Evolutionary conservation across 495 filamentous ascomycete species (phyloP).

Genomic region (Lichenothelia convexa): DNA sequence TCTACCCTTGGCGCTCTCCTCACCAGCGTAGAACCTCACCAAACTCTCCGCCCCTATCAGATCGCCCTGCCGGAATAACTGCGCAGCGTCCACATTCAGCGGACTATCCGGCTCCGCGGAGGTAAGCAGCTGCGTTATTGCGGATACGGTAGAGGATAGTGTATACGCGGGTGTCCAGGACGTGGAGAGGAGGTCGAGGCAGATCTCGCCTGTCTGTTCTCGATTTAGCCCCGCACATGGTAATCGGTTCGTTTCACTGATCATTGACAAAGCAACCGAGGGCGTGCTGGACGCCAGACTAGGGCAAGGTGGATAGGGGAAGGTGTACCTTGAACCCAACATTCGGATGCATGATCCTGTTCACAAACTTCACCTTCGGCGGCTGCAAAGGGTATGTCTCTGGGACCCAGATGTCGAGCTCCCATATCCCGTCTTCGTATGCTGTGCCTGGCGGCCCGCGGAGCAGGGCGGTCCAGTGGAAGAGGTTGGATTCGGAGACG

Average conservation of each 20-base stretch:
- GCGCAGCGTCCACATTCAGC: constrained; percentile 76
- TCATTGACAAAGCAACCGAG: neutral
- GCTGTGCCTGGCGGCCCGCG: constrained; percentile 45
- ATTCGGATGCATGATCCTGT: constrained; percentile 73
- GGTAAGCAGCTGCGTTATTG: constrained; percentile 57
- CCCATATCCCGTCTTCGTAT: constrained; percentile 69
- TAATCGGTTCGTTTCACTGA: too few species aligned
- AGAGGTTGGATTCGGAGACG: constrained; percentile 46
- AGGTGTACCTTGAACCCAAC: constrained; percentile 38
- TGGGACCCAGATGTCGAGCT: constrained; percentile 60
- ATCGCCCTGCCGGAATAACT: constrained; percentile 59
- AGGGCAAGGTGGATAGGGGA: neutral
- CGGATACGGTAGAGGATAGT: constrained; percentile 54
- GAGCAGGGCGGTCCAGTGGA: constrained; percentile 65
- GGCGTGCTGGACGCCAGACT: too few species aligned
- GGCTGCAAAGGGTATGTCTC: constrained; percentile 58
- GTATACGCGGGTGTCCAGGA: constrained; percentile 77
- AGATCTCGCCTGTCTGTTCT: constrained; percentile 64
- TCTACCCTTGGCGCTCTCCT: too few species aligned
- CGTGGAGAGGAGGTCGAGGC: constrained; percentile 67
- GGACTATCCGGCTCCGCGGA: constrained; percentile 67
- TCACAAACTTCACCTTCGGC: constrained; percentile 60
- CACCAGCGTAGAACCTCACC: constrained; percentile 73
- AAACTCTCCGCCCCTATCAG: constrained; percentile 55
- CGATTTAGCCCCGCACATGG: neutral